These are phyloP conservation scores for Avicennia marina DNA, from an alignment of 257 asterid genomes.

Conservation along the genomic window DNA sequence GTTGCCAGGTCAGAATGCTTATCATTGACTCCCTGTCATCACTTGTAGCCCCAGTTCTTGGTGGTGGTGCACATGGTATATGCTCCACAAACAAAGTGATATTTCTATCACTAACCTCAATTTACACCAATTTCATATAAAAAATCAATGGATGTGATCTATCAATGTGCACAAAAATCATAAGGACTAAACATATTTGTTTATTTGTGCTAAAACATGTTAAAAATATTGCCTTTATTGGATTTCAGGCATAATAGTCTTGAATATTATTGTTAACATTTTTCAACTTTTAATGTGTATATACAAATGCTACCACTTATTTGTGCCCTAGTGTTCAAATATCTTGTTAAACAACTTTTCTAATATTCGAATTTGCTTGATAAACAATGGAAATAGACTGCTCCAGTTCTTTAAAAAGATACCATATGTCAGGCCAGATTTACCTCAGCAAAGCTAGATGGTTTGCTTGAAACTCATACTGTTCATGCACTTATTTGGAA, in stretches of 20 bases:
- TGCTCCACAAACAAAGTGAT: neutral
- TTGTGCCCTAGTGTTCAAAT: neutral
- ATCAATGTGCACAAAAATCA: neutral
- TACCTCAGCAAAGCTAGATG: too few species aligned
- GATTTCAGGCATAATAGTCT: neutral
- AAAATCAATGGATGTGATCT: neutral
- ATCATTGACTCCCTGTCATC: slow-evolving; percentile 83
- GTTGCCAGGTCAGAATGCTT: slow-evolving; percentile 48
- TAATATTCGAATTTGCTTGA: neutral
- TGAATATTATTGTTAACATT: neutral
- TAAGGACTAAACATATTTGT: neutral
- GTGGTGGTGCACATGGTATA: slow-evolving; percentile 68
- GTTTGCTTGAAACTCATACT: too few species aligned
- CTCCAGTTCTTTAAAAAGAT: too few species aligned
- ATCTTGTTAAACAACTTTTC: neutral
- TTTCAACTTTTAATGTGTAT: neutral
- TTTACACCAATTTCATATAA: neutral
- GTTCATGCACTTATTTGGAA: too few species aligned
- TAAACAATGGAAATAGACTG: neutral
- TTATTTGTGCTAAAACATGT: slow-evolving; percentile 1
- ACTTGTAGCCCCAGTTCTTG: slow-evolving; percentile 78
- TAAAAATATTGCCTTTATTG: neutral
- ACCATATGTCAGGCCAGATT: too few species aligned
- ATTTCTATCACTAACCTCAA: neutral
- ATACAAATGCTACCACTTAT: too few species aligned